A percentile compares a stretch with the other conserved stretches of the same genome.
Evolutionary conservation across 768 basidiomycete genomes (phyloP).

Genomic region (Termitomyces sp.): DNA sequence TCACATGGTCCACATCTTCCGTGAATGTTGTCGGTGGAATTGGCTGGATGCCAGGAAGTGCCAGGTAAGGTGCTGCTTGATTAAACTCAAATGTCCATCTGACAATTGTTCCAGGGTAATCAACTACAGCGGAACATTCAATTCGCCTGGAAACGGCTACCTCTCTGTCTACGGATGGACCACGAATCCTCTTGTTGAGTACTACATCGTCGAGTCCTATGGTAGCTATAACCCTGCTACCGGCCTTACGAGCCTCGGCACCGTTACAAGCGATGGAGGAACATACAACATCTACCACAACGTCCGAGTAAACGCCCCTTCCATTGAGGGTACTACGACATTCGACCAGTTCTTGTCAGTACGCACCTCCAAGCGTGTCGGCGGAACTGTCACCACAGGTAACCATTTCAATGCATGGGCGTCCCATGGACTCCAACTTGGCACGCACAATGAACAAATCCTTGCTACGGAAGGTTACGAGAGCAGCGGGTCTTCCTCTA

Average conservation of each 20-base stretch:
- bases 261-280: background rate
- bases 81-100: no score
- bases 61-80: background rate
- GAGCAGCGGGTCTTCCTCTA: background rate
- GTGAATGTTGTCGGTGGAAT: background rate
- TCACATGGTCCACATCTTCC: background rate
- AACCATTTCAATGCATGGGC: conserved; percentile 1
- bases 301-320: background rate
- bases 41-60: background rate
- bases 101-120: background rate
- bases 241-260: background rate
- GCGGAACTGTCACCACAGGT: background rate
- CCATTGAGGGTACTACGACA: background rate
- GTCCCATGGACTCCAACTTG: background rate
- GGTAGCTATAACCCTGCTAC: background rate
- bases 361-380: background rate
- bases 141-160: background rate
- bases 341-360: background rate
- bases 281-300: background rate
- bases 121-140: background rate
- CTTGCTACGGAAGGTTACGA: background rate
- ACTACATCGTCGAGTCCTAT: background rate
- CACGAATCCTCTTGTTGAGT: background rate
- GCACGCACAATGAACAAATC: background rate
- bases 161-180: conserved; percentile 1